These are phyloP conservation scores for Betula pendula DNA, from an alignment of 306 rosid species.

Conservation along the genomic window DNA sequence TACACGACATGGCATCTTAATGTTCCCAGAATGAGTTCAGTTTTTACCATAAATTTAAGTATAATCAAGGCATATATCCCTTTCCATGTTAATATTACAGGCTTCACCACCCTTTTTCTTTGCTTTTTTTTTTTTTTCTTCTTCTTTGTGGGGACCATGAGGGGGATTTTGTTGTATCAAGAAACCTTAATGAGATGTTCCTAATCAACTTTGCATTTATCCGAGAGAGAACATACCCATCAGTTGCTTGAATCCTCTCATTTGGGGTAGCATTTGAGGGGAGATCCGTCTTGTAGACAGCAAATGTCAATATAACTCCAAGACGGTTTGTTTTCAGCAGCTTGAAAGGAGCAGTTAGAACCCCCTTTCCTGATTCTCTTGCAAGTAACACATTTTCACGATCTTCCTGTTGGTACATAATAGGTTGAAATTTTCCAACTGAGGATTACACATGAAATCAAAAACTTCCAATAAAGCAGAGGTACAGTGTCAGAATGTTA, in stretches of 20 bases:
- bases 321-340: slow-evolving; percentile 84
- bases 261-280: slow-evolving; percentile 87
- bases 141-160: neutral
- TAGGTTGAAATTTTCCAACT: neutral
- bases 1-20: neutral
- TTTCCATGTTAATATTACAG: neutral
- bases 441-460: slow-evolving; percentile 20
- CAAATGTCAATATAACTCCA: slow-evolving; percentile 94
- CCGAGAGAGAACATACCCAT: slow-evolving; percentile 58
- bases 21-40: neutral
- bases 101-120: neutral
- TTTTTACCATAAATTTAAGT: neutral
- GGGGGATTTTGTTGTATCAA: neutral
- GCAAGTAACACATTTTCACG: slow-evolving; percentile 82
- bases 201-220: neutral
- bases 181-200: neutral
- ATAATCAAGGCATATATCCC: neutral
- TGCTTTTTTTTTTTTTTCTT: neutral
- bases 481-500: neutral
- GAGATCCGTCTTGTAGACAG: slow-evolving; percentile 86
- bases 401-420: slow-evolving; percentile 73
- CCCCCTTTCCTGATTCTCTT: slow-evolving; percentile 93
- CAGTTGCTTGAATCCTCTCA: slow-evolving; percentile 87
- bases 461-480: neutral
- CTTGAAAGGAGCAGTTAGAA: slow-evolving; percentile 88